Evolutionary conservation across 169 alveolate genomes (phyloP), one percentile per base, ranked within the genome.

Genomic region (Cryptosporidium ubiquitum): DNA sequence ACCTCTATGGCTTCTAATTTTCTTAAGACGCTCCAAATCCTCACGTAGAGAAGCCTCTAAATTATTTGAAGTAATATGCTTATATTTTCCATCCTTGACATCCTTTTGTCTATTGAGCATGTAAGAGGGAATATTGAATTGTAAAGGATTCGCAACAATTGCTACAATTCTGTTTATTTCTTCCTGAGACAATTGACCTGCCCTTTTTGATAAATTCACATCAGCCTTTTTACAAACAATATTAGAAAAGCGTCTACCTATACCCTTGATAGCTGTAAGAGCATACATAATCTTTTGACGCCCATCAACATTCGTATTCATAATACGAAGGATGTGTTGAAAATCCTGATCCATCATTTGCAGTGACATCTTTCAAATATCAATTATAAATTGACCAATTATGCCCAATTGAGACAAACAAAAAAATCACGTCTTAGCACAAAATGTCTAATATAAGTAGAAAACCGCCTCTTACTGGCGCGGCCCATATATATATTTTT

Each of bases 271-370:
- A 37, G 96, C 99, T 68, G 99, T 98, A 70, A 99, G 94, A 49
- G 99, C 99, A 86, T 94, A 96, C 91, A 96, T 94, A 55, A 97
- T 98, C 93, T 97, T 99, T 94, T 97, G 98, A 75, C 98, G 97
- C 58, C 99, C 99, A 61, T 98, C 99, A 74, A 98, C 99, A 97
- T 98, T 98, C 85, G 99, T 98, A 96, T 98, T 98, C 93, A 97
- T 95, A 92, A 98, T 95, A 96, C 99, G 99, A 85, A 96, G 96
- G 86, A 98, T 97, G 95, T 97, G 99, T 93, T 96, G 99, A 93
- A 98, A 98, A 92, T 98, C 98, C 84, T 95, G 96, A 71, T 95
- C 84, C 86, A 91, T 84, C 35, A 93, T 51, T 39, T 71, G 93
- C 42, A 85, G 91, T 40, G 89, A 86, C 92, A 91, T 85, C 68